Evolutionary conservation across 2,329 filamentous ascomycete species (phyloP), one percentile per base, ranked within the genome.

Genomic region (Tolypocladium ovalisporum): DNA sequence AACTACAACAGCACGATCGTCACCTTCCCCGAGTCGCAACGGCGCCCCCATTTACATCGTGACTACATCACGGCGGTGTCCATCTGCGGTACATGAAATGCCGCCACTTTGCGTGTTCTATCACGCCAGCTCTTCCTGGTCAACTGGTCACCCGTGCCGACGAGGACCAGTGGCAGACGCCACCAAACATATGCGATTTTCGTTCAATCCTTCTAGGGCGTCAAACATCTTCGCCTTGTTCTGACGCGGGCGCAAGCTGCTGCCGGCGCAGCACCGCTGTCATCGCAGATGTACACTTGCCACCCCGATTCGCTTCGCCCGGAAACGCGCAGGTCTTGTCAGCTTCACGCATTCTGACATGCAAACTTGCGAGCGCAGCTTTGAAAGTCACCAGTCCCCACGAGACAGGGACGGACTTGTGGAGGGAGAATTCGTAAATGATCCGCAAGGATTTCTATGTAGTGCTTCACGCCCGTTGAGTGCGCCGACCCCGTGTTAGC

Each of bases 391-490:
- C 24, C 4, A 24, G 35, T 44, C 22, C 34, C 54, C 24, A 40
- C 34, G 35, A 17, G n/a, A 35, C 53, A 35, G 36, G 29, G 49
- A 17, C 19, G 40, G 52, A 37, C 34, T 35, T 27, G n/a, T 35
- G 51, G 54, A 54, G 56, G 57, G n/a, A 54, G 55, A 55, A 59
- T 60, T 68, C 68, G 67, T 70, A 72, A 72, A 70, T 66, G 52
- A 70, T 71, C 68, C 68, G 62, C 58, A 62, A 62, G 69, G 68
- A 70, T 70, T 61, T 65, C 64, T 71, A 71, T 70, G 62, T 71
- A 71, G 69, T 67, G 66, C 60, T 55, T 63, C 47, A 58, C 62
- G 24, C 22, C 34, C 44, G 44, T 27, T 9, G 32, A 32, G 51
- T 34, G 54, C 60, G 56, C 57, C 42, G 36, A 29, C 29, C 29